Base-by-base conservation (phyloP, 441 rosid species). In the Capsella rubella region DNA sequence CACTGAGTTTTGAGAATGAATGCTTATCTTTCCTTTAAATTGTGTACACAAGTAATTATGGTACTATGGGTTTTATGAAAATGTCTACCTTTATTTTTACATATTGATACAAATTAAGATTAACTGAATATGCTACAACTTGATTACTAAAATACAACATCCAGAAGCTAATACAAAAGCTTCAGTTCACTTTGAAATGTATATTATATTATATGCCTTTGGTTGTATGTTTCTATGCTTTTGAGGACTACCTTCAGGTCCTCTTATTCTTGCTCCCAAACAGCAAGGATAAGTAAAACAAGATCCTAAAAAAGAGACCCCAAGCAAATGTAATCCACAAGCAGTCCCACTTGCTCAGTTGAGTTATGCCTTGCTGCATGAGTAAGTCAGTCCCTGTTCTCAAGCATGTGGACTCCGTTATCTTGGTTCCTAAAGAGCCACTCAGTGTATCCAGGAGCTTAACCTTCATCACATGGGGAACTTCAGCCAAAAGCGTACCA, bases 241-340 rank as follows among this genome's bases (percentile, higher is more conserved):
- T 16, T 57, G 6, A 43, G 8, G 42, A 32, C 11, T n/a, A 73
- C 61, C 40, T 25, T 78, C 60, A 91, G 64, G 83, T 81, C 78
- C 96, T 85, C 83, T 90, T 92, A 80, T 88, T 88, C 79, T 90
- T 92, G 80, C 97, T 88, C 4, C 97, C 97, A 29, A 88, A 56
- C 74, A 89, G 60, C 72, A 90, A 82, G 4, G 90, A 67, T 28
- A 90, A 78, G 83, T 92, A 92, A 74, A 92, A 92, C 54, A 92
- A 77, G 75, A 87, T 79, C 83, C 96, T 78, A 56, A 89, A 92
- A 40, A 90, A 77, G 83, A 90, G 79, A 0, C 97, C 97, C 92
- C 91, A 88, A 21, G 90, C 97, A 6, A 92, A 82, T 6, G 97
- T 90, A 13, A 89, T 76, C 90, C 84, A 85, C 76, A 92, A 78